Base-by-base conservation (phyloP, 225 moss, liverwort and hornwort genomes). In the Sphagnum tenellum region DNA sequence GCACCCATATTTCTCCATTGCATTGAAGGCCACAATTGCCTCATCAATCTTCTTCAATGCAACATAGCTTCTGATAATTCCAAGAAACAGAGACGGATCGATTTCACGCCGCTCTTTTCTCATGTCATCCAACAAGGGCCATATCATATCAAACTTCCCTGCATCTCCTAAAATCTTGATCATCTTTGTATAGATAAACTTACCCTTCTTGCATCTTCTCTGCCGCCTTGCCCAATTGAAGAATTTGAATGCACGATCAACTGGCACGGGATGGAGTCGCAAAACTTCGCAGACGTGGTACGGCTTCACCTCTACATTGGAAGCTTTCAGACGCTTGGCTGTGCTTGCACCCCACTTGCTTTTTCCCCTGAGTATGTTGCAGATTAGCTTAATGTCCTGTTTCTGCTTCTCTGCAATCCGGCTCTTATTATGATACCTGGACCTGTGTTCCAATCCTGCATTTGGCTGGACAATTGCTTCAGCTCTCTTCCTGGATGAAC, bases 211-310 rank as follows among this genome's bases (percentile, higher is more conserved):
- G 76, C 81, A 93, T 0, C 74, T 76, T 81, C 81, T 86, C 66
- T 93, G 88, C 72, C 79, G 88, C 67, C 85, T 89, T 45, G 89
- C 87, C 92, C 92, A 89, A 49, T 86, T 85, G 65, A 89, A 93
- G 68, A 93, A 93, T 44, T 81, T 86, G 77, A 87, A 86, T 6
- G 83, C 81, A 46, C 67, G 49, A 57, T 82, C 82, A 7, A 78
- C 61, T 14, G 75, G 53, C 50, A 44, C 70, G 11, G 60, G 73
- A 53, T 82, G 78, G 1, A 57, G 62, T 10, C 78, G 66, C 51
- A 82, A 51, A 54, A 82, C 71, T 73, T 82, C 82, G 3, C 78
- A 78, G 29, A 82, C 78, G 55, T 82, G 78, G 60, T 70, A 76
- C 7, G 82, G 71, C 4, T 70, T 76, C 52, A 82, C 63, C 50